Conservation (phyloP, 2,329 filamentous ascomycete genomes). For the Beauveria varroae region DNA sequence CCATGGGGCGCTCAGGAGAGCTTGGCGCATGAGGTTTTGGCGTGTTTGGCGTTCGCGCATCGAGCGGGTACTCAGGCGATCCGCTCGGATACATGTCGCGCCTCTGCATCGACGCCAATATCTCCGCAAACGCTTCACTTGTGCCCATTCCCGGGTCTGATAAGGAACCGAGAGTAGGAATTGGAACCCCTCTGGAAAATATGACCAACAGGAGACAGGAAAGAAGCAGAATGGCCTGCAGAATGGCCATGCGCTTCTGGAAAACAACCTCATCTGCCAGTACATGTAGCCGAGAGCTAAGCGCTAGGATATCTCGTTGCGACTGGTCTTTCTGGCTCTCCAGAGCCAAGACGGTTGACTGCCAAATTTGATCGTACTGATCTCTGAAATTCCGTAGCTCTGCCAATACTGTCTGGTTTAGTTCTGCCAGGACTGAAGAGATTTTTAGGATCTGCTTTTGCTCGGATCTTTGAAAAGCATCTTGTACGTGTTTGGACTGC, state of each 20-base stretch:
- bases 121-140: constrained; percentile 16
- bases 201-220: constrained; percentile 83
- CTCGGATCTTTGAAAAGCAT: constrained; percentile 80
- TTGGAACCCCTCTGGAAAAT: constrained; percentile 53
- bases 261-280: constrained; percentile 88
- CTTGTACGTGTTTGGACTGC: constrained; percentile 82
- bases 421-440: constrained; percentile 66
- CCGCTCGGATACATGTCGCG: constrained; percentile 8
- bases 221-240: constrained; percentile 81
- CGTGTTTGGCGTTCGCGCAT: not conserved
- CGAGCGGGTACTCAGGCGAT: not conserved
- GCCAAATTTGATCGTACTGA: constrained; percentile 95
- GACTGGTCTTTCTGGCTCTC: constrained; percentile 82
- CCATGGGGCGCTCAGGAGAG: not conserved
- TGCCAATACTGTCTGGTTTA: constrained; percentile 81
- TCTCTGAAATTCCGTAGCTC: constrained; percentile 72
- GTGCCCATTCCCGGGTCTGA: constrained; percentile 20
- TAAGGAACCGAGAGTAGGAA: constrained; percentile 24
- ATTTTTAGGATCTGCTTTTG: constrained; percentile 82
- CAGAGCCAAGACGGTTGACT: constrained; percentile 85
- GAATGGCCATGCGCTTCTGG: constrained; percentile 85
- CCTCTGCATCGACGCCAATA: constrained; percentile 15
- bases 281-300: constrained; percentile 73
- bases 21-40: not conserved
- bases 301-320: constrained; percentile 72